Evolutionary conservation across 371 early-diverging fungal genomes (phyloP), one percentile per base, ranked within the genome.

Genomic region (Saksenaea oblongispora): DNA sequence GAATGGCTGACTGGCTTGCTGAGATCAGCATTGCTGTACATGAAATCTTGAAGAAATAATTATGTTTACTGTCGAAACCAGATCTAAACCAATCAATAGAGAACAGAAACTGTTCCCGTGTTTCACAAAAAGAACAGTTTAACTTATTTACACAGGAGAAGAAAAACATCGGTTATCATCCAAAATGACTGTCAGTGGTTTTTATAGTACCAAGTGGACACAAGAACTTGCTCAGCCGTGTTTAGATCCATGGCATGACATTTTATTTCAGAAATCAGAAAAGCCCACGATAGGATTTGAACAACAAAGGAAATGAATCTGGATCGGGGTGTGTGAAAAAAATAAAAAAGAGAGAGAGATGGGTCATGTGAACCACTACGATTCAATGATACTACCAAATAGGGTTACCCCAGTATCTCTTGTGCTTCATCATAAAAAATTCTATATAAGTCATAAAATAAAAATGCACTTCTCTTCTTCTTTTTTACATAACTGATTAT

Each of bases 241-340:
- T 7, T 31, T 31, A 31, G 7, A 31, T 31, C 31, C 31, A 47
- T 47, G 22, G 22, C 51, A 47, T 10, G 51, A 22, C 51, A 47
- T 22, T 31, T 31, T 22, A 5, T 7, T 47, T 22, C 51, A 47
- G 51, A 47, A 47, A 47, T n/a, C 22, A 47, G 51, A 47, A 47
- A 47, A 47, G 17, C 39, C 31, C 39, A 39, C 39, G 39, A n/a
- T 14, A 17, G 42, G 42, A 9, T 41, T 41, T 41, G 42, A 17
- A n/a, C n/a, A n/a, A 41, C 14, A 41, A 41, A 17, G 42, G 42
- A 18, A 47, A 17, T n/a, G 3, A 47, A 17, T n/a, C 22, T 47
- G 51, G 51, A 47, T 47, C 51, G 51, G 51, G 51, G 51, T 47
- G 51, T 47, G 51, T 47, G 51, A 47, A 47, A 47, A 47, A 47